Percentiles rank a stretch among this genome's conserved stretches.
phyloP scores from a whole-genome alignment of 148 eudicot species.

The Polygonum aviculare region DNA sequence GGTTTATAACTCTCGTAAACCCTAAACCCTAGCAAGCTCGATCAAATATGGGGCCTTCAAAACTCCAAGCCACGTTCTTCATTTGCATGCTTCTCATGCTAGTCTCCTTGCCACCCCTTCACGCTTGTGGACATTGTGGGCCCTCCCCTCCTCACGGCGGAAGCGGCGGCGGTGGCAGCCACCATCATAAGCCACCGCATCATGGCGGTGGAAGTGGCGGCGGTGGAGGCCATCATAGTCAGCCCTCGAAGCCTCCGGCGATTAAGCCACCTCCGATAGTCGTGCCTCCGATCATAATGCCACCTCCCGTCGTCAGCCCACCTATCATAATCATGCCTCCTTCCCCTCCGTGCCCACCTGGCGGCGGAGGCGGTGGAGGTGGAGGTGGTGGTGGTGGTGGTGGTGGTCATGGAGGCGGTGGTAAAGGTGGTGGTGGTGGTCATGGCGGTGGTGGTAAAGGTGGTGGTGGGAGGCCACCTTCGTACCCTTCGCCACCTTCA shows the following conservation, averaged over 20 bases:
- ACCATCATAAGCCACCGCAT: conserved; percentile 16
- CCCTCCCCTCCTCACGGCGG: conserved; percentile 19
- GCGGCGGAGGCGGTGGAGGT: background rate
- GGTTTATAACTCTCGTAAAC: conserved; percentile 4
- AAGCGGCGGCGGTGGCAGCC: background rate
- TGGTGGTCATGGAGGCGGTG: background rate
- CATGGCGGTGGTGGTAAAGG: background rate
- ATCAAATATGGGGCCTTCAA: conserved; percentile 9
- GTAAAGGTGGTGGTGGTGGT: background rate
- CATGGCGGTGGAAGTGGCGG: conserved; percentile 12
- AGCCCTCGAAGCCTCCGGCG: conserved; percentile 2
- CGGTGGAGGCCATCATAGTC: background rate
- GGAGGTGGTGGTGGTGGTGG: background rate
- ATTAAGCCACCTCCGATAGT: background rate
- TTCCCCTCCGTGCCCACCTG: background rate
- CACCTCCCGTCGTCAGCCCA: conserved; percentile 43
- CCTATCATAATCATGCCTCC: conserved; percentile 21
- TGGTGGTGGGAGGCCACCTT: too few species aligned
- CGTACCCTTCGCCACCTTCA: too few species aligned
- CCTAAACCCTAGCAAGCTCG: background rate
- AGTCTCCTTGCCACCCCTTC: conserved; percentile 38
- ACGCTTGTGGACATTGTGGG: conserved; percentile 1
- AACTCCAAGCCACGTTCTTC: conserved; percentile 34
- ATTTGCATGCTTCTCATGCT: conserved; percentile 54
- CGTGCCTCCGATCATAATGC: conserved; percentile 6